Conservation (phyloP, 2,329 filamentous ascomycete genomes). For the Chrysoporthe puriensis region DNA sequence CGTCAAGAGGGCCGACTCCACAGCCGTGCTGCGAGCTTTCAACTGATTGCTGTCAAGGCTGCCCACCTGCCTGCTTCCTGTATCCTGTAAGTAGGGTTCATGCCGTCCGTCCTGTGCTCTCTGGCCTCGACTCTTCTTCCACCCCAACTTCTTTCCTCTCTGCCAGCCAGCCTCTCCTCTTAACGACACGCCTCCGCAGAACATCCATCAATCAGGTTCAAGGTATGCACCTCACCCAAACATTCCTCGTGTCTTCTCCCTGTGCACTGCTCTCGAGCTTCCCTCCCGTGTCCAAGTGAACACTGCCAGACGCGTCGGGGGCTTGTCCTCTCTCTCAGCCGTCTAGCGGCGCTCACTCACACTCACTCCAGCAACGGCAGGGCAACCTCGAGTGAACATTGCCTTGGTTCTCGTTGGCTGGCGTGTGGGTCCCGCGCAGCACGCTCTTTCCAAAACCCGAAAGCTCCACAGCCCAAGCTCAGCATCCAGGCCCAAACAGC, state of each 20-base stretch:
- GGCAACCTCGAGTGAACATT: conserved; percentile 1
- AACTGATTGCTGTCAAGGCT: conserved; percentile 9
- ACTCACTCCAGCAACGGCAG: not conserved
- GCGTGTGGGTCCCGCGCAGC: conserved; percentile 9
- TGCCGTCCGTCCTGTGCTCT: not conserved
- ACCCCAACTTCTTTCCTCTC: conserved; percentile 2
- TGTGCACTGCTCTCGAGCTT: not conserved
- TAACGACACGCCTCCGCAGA: not conserved
- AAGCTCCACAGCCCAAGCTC: conserved; percentile 8
- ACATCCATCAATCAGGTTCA: not conserved
- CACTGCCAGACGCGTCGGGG: not conserved
- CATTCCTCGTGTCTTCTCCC: conserved; percentile 4
- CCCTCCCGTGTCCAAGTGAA: not conserved
- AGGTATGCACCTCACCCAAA: not conserved
- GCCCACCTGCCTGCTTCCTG: too few species aligned
- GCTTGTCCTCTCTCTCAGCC: too few species aligned
- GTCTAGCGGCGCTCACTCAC: not conserved
- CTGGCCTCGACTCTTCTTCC: not conserved
- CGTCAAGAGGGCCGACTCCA: conserved; percentile 8
- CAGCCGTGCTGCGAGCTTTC: not conserved
- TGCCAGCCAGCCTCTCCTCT: not conserved
- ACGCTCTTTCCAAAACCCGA: conserved; percentile 1
- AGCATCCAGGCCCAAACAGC: not conserved
- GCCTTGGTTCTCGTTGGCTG: not conserved
- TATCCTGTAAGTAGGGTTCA: not conserved